Evolutionary conservation across 2,329 filamentous ascomycete genomes (phyloP), one percentile per base, ranked within the genome.

Genomic region (Incumbomyces delicatus): DNA sequence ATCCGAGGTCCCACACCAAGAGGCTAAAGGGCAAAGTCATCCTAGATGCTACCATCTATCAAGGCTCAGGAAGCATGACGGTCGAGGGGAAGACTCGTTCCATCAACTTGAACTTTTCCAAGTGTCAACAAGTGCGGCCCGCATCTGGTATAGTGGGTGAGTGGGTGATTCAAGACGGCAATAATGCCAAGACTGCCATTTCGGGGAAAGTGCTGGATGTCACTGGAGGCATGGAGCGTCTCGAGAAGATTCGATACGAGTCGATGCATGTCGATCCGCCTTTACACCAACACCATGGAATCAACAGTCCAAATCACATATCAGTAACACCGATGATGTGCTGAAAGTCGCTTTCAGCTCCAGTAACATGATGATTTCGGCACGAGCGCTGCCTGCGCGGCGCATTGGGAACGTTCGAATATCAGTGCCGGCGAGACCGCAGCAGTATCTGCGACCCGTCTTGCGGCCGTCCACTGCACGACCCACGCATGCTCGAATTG

Each of bases 371-470:
- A 55, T 56, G 54, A 53, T 53, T 31, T 18, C 51, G 27, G 46
- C 47, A 44, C 50, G 41, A 35, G 50, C 52, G 35, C 41, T 53
- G 51, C 49, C 53, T 44, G 52, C 41, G 30, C 54, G 54, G 44
- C 54, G 54, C 42, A 40, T 44, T 50, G 14, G 30, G 45, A 12
- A 41, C 47, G 27, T 38, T 36, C 20, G 29, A 41, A 8, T 44
- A 35, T 18, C 41, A 27, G 37, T 45, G 12, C 53, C 40, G 29
- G 10, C 16, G 12, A 4, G 33, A n/a, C 22, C 4, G 22, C 49
- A 18, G 29, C 44, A 32, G 48, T 17, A 44, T 41, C 41, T 44
- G 12, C 43, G 49, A 38, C 8, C 46, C 30, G 1, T 30, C 22
- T 34, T 41, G 16, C 14, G 30, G 30, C 32, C 40, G 18, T 43